Evolutionary conservation across 805 yeast genomes (phyloP), one percentile per base, ranked within the genome.

Genomic region (Yamadazyma tumulicola): DNA sequence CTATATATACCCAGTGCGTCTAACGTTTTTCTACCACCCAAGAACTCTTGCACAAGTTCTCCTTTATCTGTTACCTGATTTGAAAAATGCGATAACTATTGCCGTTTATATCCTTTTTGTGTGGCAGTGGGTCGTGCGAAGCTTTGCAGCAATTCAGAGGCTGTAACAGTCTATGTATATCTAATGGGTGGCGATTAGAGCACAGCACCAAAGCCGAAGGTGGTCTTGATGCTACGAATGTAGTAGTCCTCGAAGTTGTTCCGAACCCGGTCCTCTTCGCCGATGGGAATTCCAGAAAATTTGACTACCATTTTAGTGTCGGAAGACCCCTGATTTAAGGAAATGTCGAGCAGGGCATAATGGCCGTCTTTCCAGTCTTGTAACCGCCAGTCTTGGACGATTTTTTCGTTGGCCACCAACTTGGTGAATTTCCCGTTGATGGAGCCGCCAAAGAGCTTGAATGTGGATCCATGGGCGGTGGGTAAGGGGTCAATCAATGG

Each of bases 171-270:
- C n/a, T n/a, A n/a, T n/a, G n/a, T n/a, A n/a, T n/a, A n/a, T n/a
- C n/a, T n/a, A n/a, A n/a, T n/a, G n/a, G n/a, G n/a, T n/a, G n/a
- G 4, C 15, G 18, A 19, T 13, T 35, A 35, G 16, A 87, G 67
- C 10, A 87, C 94, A n/a, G 93, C 85, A 12, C 97, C 97, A 57
- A 85, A 89, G 1, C 98, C 98, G 60, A 93, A 93, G 0, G 96
- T 83, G 27, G 86, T 55, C 65, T 88, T 93, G 53, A 93, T 91
- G 5, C 95, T 77, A 61, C 82, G 81, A 33, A 93, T 79, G 56
- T 93, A 93, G 61, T 88, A 85, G 42, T 85, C 87, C 50, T 87
- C 86, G 54, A 93, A 91, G 59, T 91, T 93, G 26, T 70, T 75
- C 52, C 79, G 77, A 25, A 85, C 96, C 49, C 82, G 62, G 50